These are phyloP conservation scores for Claviceps maximensis DNA, from an alignment of 2,329 filamentous ascomycete genomes.

Conservation along the genomic window DNA sequence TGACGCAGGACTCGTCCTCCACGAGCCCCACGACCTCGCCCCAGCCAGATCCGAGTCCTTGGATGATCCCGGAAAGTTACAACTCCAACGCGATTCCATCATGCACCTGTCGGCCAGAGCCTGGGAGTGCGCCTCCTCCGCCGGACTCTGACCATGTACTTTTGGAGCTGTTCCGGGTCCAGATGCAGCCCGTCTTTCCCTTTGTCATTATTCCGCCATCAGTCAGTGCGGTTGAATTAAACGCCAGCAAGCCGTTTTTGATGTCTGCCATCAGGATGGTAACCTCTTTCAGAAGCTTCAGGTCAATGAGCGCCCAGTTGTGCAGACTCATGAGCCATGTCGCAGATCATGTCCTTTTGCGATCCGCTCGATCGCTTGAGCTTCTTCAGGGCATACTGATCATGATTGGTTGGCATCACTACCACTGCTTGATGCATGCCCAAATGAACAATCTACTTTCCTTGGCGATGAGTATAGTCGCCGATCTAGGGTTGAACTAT, in stretches of 20 bases:
- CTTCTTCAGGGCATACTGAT: constrained; percentile 35
- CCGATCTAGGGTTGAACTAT: constrained; percentile 33
- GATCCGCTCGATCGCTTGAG: constrained; percentile 36
- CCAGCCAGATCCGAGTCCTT: constrained; percentile 9
- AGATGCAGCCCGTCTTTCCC: constrained; percentile 30
- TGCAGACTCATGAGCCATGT: constrained; percentile 32
- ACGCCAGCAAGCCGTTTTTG: constrained; percentile 30
- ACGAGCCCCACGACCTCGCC: constrained; percentile 8
- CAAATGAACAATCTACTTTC: constrained; percentile 38
- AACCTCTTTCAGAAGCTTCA: constrained; percentile 31
- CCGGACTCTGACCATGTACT: constrained; percentile 34
- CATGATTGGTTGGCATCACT: constrained; percentile 38
- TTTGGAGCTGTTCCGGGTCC: constrained; percentile 29
- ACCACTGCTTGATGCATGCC: constrained; percentile 39
- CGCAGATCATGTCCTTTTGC: constrained; percentile 34
- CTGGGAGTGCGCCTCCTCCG: constrained; percentile 24
- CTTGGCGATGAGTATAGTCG: constrained; percentile 32
- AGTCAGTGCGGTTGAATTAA: constrained; percentile 24
- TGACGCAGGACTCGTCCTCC: constrained; percentile 14
- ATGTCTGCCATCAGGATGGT: constrained; percentile 38
- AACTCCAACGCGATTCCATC: constrained; percentile 31
- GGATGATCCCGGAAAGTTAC: constrained; percentile 27
- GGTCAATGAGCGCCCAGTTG: constrained; percentile 37
- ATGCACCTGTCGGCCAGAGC: constrained; percentile 33
- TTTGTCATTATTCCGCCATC: constrained; percentile 31